These are phyloP conservation scores for Sordariomycetes sp. DNA, from an alignment of 2,329 filamentous ascomycete species.

Conservation along the genomic window DNA sequence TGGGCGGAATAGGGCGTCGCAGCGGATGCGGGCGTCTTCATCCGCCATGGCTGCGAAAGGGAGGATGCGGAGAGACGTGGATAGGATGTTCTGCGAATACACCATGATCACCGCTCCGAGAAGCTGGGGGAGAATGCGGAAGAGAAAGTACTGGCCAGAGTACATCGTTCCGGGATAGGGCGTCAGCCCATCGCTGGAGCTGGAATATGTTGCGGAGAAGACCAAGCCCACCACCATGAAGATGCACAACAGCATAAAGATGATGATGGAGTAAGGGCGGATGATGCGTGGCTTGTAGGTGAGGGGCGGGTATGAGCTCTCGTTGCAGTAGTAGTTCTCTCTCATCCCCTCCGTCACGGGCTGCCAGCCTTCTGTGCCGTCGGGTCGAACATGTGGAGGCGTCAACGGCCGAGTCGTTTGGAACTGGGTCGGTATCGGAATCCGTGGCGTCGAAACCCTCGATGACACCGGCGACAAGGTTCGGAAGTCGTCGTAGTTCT, in stretches of 20 bases:
- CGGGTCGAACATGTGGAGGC: slow-evolving; percentile 3
- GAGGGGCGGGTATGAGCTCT: slow-evolving; percentile 38
- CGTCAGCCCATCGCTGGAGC: slow-evolving; percentile 53
- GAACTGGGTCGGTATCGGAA: not conserved
- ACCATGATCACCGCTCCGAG: slow-evolving; percentile 63
- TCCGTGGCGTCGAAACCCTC: not conserved
- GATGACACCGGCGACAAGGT: slow-evolving; percentile 2
- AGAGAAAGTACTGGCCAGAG: slow-evolving; percentile 71
- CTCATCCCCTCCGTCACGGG: slow-evolving; percentile 22
- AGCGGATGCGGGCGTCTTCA: slow-evolving; percentile 46
- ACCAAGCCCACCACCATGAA: slow-evolving; percentile 65
- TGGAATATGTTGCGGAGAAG: slow-evolving; percentile 63
- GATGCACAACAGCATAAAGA: slow-evolving; percentile 52
- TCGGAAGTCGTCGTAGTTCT: slow-evolving; percentile 1
- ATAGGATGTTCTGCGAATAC: slow-evolving; percentile 67
- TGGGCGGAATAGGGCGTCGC: slow-evolving; percentile 57
- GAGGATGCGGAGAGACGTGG: slow-evolving; percentile 64
- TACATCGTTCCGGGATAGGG: slow-evolving; percentile 58
- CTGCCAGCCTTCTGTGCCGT: slow-evolving; percentile 15
- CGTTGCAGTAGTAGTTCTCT: slow-evolving; percentile 26
- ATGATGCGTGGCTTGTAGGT: slow-evolving; percentile 65
- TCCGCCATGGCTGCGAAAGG: slow-evolving; percentile 74
- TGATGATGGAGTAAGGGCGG: slow-evolving; percentile 52
- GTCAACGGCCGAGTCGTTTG: slow-evolving; percentile 1
- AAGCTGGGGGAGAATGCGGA: slow-evolving; percentile 75